Evolutionary conservation across 2,329 filamentous ascomycete genomes (phyloP).

Genomic region (Cercospora beticola): DNA sequence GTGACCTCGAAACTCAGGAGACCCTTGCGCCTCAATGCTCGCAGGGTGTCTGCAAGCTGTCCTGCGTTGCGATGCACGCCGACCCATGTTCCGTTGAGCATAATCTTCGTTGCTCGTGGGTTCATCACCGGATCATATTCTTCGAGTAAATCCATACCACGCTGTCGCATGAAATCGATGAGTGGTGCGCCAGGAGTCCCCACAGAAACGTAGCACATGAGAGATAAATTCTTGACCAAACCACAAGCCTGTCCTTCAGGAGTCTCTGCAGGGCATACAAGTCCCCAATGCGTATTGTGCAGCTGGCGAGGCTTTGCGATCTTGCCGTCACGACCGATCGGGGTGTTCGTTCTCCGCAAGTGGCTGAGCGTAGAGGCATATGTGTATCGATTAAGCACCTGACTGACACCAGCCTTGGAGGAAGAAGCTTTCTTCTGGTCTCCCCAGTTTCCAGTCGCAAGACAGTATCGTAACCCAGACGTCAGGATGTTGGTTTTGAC

Average conservation of each 20-base stretch:
- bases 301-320: conserved; percentile 96
- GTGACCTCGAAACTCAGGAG: conserved; percentile 91
- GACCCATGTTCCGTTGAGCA: conserved; percentile 97
- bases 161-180: conserved; percentile 90
- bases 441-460: conserved; percentile 98
- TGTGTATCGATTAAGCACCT: conserved; percentile 96
- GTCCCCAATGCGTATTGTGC: conserved; percentile 97
- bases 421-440: conserved; percentile 98
- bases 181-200: conserved; percentile 88
- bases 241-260: conserved; percentile 98
- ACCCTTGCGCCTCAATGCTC: conserved; percentile 59
- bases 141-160: conserved; percentile 94
- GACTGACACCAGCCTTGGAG: conserved; percentile 93
- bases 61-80: conserved; percentile 89
- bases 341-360: conserved; percentile 94
- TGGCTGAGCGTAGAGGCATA: conserved; percentile 96
- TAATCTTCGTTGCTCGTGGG: conserved; percentile 93
- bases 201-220: conserved; percentile 98
- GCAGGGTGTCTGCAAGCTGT: conserved; percentile 65
- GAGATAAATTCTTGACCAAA: conserved; percentile 92
- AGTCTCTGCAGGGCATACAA: conserved; percentile 95
- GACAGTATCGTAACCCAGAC: conserved; percentile 91
- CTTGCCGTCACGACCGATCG: conserved; percentile 95
- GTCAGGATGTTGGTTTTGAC: conserved; percentile 90
- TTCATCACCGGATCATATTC: conserved; percentile 71